Percentiles rank a stretch among this genome's conserved stretches.
Conservation (phyloP, 2,329 filamentous ascomycete species). For the Monosporascus sp. region DNA sequence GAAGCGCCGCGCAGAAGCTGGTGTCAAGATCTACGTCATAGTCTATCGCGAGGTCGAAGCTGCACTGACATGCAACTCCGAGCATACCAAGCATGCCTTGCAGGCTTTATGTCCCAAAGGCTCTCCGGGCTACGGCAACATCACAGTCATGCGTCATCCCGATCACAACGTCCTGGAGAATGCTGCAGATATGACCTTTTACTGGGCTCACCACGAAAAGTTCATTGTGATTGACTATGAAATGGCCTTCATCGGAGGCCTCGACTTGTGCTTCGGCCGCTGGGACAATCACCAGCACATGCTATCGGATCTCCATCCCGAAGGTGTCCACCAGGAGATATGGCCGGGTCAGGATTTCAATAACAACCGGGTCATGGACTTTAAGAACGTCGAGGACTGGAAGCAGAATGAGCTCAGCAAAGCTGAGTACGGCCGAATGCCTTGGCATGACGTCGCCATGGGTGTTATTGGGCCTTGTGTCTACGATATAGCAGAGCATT, state of each 20-base stretch:
- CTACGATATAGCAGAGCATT: conserved; percentile 93
- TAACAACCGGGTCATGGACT: conserved; percentile 95
- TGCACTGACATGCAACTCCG: conserved; percentile 84
- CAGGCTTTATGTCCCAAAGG: conserved; percentile 76
- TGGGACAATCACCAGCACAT: conserved; percentile 88
- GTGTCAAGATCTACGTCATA: conserved; percentile 89
- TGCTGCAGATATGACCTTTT: conserved; percentile 91
- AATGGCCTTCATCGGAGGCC: conserved; percentile 85
- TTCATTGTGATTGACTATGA: conserved; percentile 92
- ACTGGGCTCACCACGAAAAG: conserved; percentile 98
- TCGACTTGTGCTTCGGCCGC: conserved; percentile 92
- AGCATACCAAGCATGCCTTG: conserved; percentile 85
- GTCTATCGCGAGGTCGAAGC: conserved; percentile 86
- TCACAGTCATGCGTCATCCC: conserved; percentile 81
- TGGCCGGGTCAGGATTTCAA: conserved; percentile 98
- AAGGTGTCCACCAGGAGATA: conserved; percentile 73
- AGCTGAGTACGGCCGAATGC: conserved; percentile 89
- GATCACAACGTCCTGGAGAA: conserved; percentile 96
- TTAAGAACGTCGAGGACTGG: conserved; percentile 86
- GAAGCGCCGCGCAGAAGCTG: conserved; percentile 83
- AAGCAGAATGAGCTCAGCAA: conserved; percentile 90
- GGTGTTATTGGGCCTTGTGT: conserved; percentile 83
- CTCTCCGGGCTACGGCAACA: conserved; percentile 78
- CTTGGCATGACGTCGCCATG: conserved; percentile 96
- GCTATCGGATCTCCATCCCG: conserved; percentile 81